Evolutionary conservation across 306 rosid genomes (phyloP).

Genomic region (Ceratonia siliqua): DNA sequence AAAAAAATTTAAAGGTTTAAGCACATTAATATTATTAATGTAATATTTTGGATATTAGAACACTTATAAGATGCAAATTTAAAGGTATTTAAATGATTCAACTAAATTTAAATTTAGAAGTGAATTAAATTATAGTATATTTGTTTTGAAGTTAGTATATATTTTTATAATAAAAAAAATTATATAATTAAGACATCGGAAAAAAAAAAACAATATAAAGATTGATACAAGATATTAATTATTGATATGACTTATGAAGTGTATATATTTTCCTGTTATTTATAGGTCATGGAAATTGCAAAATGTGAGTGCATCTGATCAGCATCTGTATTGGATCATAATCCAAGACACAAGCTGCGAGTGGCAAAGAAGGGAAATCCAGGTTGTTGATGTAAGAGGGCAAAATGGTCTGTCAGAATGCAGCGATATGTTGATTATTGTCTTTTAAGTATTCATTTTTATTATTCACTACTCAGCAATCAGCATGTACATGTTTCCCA

Average conservation of each 20-base stretch:
- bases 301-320: background rate
- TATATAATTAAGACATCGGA: background rate
- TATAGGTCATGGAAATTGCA: constrained; percentile 49
- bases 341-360: background rate
- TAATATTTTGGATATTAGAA: no score
- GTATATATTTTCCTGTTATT: background rate
- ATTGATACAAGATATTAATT: no score
- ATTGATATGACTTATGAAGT: background rate
- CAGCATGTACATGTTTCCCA: background rate
- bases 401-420: background rate
- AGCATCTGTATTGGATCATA: constrained; percentile 14
- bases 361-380: background rate
- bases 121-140: no score
- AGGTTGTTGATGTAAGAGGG: background rate
- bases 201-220: no score
- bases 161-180: no score
- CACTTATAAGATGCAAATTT: no score
- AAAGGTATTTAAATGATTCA: no score
- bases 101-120: no score
- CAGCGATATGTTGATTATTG: background rate
- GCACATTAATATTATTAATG: no score
- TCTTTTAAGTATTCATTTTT: background rate
- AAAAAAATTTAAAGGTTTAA: no score
- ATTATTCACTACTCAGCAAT: no score
- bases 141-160: no score